Conservation (phyloP, 371 early-diverging fungal species). For the Mortierella sp. region DNA sequence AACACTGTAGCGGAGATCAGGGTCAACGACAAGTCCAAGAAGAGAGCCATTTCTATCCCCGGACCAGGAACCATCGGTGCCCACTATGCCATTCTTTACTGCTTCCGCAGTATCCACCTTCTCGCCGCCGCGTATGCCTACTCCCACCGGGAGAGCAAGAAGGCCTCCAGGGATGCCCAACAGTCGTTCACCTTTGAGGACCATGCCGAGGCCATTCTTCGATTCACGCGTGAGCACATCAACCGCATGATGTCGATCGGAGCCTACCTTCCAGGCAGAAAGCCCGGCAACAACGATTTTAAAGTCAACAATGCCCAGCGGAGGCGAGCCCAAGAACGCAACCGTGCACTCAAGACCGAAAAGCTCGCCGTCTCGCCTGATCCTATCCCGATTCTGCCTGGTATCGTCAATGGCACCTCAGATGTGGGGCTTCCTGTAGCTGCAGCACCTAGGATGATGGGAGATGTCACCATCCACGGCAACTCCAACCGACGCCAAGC, state of each 20-base stretch:
- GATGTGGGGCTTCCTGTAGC: background rate
- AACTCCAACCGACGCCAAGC: constrained; percentile 21
- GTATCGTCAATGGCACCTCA: background rate
- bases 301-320: background rate
- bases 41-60: constrained; percentile 28
- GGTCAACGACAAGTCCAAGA: constrained; percentile 37
- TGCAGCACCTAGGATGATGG: background rate
- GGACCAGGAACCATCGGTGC: constrained; percentile 43
- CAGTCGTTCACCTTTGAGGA: constrained; percentile 50
- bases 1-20: constrained; percentile 44
- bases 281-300: background rate
- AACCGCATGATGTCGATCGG: constrained; percentile 53
- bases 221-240: constrained; percentile 51
- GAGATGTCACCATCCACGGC: constrained; percentile 17
- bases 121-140: constrained; percentile 40
- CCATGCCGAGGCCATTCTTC: constrained; percentile 44
- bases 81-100: constrained; percentile 34
- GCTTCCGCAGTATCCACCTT: constrained; percentile 52
- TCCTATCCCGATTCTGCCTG: background rate
- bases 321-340: background rate
- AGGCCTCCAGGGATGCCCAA: constrained; percentile 13
- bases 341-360: background rate
- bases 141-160: constrained; percentile 31
- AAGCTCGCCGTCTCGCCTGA: background rate
- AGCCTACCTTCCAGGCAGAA: constrained; percentile 22